A percentile compares a stretch with the other conserved stretches of the same genome.
Conservation (phyloP, 495 filamentous ascomycete genomes). For the Penicillium pulvis region DNA sequence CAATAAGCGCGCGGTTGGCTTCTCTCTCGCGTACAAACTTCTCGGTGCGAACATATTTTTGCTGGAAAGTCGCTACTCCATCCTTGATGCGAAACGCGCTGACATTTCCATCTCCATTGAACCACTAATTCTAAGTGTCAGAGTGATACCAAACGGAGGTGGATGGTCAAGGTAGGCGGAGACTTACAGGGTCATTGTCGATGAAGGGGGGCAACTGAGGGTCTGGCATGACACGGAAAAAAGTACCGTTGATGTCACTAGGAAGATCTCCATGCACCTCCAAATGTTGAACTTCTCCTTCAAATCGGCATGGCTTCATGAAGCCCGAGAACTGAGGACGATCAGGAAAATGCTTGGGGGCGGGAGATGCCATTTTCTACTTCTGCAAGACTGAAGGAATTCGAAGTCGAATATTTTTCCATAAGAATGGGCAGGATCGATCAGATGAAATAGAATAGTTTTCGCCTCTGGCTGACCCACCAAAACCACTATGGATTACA, state of each 20-base stretch:
- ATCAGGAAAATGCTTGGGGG: conserved; percentile 22
- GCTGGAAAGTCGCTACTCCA: conserved; percentile 52
- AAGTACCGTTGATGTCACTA: conserved; percentile 33
- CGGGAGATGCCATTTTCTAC: neutral
- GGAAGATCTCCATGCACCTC: conserved; percentile 31
- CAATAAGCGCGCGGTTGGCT: conserved; percentile 43
- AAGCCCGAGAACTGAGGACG: conserved; percentile 20
- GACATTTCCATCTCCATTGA: conserved; percentile 44
- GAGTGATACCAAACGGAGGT: neutral
- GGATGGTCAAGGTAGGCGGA: neutral
- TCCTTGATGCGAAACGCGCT: conserved; percentile 54
- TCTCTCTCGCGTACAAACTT: conserved; percentile 44
- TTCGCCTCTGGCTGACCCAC: too few species aligned
- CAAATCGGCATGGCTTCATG: conserved; percentile 27
- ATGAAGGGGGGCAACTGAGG: conserved; percentile 27
- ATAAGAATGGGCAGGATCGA: too few species aligned
- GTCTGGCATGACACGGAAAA: conserved; percentile 34
- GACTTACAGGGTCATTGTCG: conserved; percentile 22
- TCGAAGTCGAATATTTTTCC: too few species aligned
- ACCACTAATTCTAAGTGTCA: conserved; percentile 17
- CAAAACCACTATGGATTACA: too few species aligned
- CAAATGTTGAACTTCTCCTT: conserved; percentile 19
- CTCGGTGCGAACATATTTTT: conserved; percentile 57
- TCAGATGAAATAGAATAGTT: too few species aligned
- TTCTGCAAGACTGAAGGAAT: too few species aligned